Evolutionary conservation across 495 filamentous ascomycete species (phyloP), one percentile per base, ranked within the genome.

Genomic region (Schizothecium vesticola): DNA sequence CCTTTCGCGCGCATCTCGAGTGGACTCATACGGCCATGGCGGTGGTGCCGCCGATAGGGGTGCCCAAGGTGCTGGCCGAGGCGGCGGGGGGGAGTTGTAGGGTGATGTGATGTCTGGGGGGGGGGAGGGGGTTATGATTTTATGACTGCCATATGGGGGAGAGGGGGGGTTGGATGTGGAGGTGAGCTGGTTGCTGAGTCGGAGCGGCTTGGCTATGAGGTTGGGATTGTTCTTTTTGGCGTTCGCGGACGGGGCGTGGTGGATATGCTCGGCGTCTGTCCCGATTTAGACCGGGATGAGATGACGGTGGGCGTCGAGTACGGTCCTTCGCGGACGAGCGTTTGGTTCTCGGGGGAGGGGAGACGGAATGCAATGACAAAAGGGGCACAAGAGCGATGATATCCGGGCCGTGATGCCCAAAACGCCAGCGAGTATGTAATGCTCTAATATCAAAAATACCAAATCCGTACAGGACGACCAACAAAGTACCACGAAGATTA

Each of bases 1-100:
- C 70, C 19, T 80, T 84, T 28, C 77, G 79, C 67, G 79, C 77
- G 61, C 82, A 84, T 66, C 74, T 84, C 36, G 81, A 80, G 72
- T 84, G 81, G 81, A 75, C 75, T 51, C 82, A 84, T 33, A 77
- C 74, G 10, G 76, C 79, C 11, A 60, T 81, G 56, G 71, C 80
- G 56, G 71, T 66, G 24, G 67, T 77, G 19, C 77, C 78, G 16
- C 59, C 70, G 8, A 67, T 76, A 61, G 65, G 69, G 23, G 55
- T 76, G 58, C 67, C 71, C 23, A 65, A 51, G 43, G 43, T 51
- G 43, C 2, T 51, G 43, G 16, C 16, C 16, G 43, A 51, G 43
- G 43, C 60, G 13, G 60, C 67, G 6, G 56, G 59, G 57, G 69
- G 64, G 13, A 73, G 63, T 24, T 80, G 82, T 61, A 66, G 33